Evolutionary conservation across 73 alveolate genomes (phyloP).

Genomic region (Breviolum minutum): DNA sequence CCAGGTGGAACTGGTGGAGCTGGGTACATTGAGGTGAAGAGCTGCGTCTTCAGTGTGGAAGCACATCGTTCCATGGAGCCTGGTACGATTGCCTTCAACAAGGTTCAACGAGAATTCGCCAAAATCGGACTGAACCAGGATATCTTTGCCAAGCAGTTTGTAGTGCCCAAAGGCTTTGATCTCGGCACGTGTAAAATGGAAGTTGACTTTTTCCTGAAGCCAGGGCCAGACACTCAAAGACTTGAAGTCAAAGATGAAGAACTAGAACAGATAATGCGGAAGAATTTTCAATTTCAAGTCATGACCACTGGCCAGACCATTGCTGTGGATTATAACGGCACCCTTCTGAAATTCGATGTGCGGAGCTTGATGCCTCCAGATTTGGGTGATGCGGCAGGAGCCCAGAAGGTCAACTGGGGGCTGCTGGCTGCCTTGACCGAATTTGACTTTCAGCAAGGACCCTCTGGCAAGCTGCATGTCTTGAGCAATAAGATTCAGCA

Average conservation of each 20-base stretch:
- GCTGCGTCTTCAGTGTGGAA: constrained; percentile 47
- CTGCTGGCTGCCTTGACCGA: constrained; percentile 72
- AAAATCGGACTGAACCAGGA: constrained; percentile 80
- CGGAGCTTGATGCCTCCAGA: constrained; percentile 54
- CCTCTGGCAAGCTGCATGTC: constrained; percentile 80
- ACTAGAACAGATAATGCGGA: constrained; percentile 36
- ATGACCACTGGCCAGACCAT: constrained; percentile 53
- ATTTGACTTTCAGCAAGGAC: constrained; percentile 74
- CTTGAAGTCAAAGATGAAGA: constrained; percentile 75
- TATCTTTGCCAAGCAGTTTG: constrained; percentile 72
- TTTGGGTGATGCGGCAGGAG: background rate
- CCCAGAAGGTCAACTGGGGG: constrained; percentile 41
- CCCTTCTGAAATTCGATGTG: constrained; percentile 72
- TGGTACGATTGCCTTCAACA: constrained; percentile 90
- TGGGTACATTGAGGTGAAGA: constrained; percentile 5
- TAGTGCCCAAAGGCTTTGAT: constrained; percentile 49
- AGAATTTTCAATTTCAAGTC: constrained; percentile 48
- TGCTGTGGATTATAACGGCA: constrained; percentile 76
- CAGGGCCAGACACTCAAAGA: constrained; percentile 42
- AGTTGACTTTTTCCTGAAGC: constrained; percentile 72
- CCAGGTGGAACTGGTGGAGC: constrained; percentile 8
- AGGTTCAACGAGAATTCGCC: constrained; percentile 85
- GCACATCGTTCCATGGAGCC: constrained; percentile 72
- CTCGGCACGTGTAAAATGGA: constrained; percentile 79
- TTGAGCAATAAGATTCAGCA: constrained; percentile 72